Base-by-base conservation (phyloP, 768 basidiomycete genomes). In the Leucosporidium creatinivorum region DNA sequence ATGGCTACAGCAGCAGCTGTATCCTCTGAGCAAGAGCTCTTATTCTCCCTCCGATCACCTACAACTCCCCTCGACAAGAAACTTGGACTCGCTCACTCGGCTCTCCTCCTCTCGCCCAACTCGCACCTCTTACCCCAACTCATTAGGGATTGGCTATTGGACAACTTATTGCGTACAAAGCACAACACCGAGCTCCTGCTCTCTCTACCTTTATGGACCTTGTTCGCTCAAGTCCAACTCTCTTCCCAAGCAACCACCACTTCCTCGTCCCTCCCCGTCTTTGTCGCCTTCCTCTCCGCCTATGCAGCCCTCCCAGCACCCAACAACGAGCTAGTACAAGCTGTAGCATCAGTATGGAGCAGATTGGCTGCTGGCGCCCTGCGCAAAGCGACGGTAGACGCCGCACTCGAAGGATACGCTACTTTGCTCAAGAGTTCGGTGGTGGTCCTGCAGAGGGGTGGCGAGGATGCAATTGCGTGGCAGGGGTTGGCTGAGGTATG, bases 341-440 rank as follows among this genome's bases (percentile, higher is more conserved):
- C 47, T 23, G 54, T 30, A 6, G 55, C 49, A 12, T 8, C 4
- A 8, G 55, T 61, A 1, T 72, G 67, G 65, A 13, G 10, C 6
- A 63, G 31, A 19, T 13, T 72, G 54, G 70, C 64, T 6, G 28
- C 28, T 3, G 62, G 25, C 1, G 67, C 58, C 25, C 39, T 68
- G 64, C 44, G 67, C 28, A 72, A 72, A 58, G 61, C 64, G 26
- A 63, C 67, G n/a, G 55, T 62, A 19, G 70, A 68, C n/a, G 39
- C 54, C 7, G 67, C 58, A 13, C 62, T 72, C n/a, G 70, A 72
- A 8, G 33, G 64, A 3, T 68, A 72, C 55, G 67, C 68, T 13
- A 68, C 61, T 36, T 55, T 72, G 7, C 30, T 72, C 39, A 59
- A 39, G 23, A 44, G 56, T 13, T 63, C 61, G 44, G 3, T 61